A percentile compares a stretch with the other conserved stretches of the same genome.
Conservation (phyloP, 306 rosid species). For the Gastrolobium villosum region DNA sequence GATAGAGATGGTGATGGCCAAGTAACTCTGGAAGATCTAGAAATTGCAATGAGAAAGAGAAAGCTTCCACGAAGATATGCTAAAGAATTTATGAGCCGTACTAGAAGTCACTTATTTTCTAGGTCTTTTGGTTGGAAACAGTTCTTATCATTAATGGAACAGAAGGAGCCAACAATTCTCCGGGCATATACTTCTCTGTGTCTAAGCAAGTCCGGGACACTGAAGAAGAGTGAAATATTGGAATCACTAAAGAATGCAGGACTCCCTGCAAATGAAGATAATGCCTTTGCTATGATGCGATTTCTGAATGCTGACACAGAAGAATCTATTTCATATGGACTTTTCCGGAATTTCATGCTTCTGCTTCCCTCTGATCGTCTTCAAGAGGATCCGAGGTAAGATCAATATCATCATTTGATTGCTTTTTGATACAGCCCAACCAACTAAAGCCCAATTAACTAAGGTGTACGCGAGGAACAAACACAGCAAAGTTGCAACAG, state of each 20-base stretch:
- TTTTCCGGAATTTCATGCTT: constrained; percentile 98
- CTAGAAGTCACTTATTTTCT: constrained; percentile 93
- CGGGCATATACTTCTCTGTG: constrained; percentile 99
- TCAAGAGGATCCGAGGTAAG: constrained; percentile 98
- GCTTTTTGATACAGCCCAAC: background rate
- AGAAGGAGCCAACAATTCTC: constrained; percentile 98
- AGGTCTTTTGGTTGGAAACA: constrained; percentile 98
- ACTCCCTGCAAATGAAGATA: constrained; percentile 97
- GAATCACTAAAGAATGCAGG: constrained; percentile 92
- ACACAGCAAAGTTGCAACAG: too few relatives aligned
- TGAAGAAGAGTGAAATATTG: constrained; percentile 94
- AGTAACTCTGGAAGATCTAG: constrained; percentile 94
- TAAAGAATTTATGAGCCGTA: constrained; percentile 90
- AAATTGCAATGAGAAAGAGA: constrained; percentile 89
- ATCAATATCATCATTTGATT: constrained; percentile 45
- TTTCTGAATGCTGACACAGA: constrained; percentile 93
- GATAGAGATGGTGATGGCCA: constrained; percentile 99
- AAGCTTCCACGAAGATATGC: constrained; percentile 98
- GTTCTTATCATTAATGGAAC: constrained; percentile 94
- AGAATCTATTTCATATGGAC: constrained; percentile 96
- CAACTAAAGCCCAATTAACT: too few relatives aligned
- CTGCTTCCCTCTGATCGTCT: constrained; percentile 97
- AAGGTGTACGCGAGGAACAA: too few relatives aligned
- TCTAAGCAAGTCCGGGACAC: constrained; percentile 96
- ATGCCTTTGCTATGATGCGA: constrained; percentile 98